Conservation (phyloP, 1,284 basidiomycete genomes). For the Cryptococcus jaspeensis region DNA sequence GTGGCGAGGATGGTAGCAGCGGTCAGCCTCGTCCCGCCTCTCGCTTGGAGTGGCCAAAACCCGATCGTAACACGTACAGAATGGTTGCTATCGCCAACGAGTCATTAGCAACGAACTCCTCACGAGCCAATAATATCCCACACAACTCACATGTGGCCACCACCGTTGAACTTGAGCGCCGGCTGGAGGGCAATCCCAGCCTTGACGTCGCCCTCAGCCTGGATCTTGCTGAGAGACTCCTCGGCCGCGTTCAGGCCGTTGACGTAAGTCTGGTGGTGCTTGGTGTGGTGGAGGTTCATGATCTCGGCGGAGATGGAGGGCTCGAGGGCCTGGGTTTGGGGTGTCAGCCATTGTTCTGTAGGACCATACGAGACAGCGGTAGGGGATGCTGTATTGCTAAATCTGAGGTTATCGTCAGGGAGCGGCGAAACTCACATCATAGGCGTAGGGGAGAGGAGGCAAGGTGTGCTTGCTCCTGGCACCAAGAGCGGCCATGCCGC, state of each 20-base stretch:
- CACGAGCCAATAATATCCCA: neutral
- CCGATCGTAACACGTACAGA: slow-evolving; percentile 30
- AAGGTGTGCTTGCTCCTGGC: slow-evolving; percentile 55
- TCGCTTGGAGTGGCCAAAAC: neutral
- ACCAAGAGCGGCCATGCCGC: slow-evolving; percentile 12
- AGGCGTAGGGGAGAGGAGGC: slow-evolving; percentile 84
- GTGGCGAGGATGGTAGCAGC: slow-evolving; percentile 56
- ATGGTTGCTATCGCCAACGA: slow-evolving; percentile 37
- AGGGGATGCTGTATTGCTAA: no score
- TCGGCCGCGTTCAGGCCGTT: slow-evolving; percentile 89
- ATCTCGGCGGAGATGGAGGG: slow-evolving; percentile 66
- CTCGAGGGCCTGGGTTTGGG: slow-evolving; percentile 54
- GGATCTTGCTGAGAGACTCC: slow-evolving; percentile 66
- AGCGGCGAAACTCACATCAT: slow-evolving; percentile 63
- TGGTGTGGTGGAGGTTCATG: slow-evolving; percentile 91
- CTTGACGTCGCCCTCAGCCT: slow-evolving; percentile 62
- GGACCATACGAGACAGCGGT: neutral
- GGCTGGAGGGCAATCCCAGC: slow-evolving; percentile 81
- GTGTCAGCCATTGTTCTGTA: neutral
- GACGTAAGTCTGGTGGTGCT: slow-evolving; percentile 94
- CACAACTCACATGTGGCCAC: slow-evolving; percentile 60
- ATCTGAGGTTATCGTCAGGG: no score
- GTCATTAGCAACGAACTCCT: neutral
- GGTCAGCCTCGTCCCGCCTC: neutral
- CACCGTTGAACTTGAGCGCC: slow-evolving; percentile 88